Percentiles rank a stretch among this genome's conserved stretches.
These are phyloP conservation scores for Solanum lycopersicoides DNA, from an alignment of 257 asterid species.

Conservation along the genomic window DNA sequence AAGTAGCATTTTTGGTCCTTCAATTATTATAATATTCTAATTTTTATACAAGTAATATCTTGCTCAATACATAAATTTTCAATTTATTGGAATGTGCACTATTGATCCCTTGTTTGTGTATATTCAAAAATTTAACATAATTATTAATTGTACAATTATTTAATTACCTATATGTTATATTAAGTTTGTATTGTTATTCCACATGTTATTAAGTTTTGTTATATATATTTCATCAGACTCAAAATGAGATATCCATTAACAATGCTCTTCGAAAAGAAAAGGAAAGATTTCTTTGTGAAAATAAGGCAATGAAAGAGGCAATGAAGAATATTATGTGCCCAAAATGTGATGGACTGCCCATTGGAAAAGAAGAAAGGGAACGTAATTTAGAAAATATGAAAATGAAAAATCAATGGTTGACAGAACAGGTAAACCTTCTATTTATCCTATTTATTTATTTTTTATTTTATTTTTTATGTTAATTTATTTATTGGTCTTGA, in stretches of 20 bases:
- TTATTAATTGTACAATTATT: neutral
- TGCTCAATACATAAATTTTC: neutral
- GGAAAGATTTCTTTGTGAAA: conserved; percentile 37
- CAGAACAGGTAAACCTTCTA: conserved; percentile 27
- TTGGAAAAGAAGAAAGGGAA: conserved; percentile 28
- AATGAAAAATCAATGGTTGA: conserved; percentile 40
- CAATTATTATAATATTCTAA: neutral
- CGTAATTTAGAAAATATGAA: conserved; percentile 18
- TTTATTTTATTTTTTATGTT: neutral
- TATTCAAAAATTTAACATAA: neutral
- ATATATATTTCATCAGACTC: conserved; percentile 23
- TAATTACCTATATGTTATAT: too few relatives aligned
- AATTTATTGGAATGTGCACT: neutral
- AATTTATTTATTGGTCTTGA: neutral
- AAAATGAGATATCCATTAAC: conserved; percentile 39
- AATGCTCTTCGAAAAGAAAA: conserved; percentile 37
- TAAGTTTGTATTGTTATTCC: neutral
- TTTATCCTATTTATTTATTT: too few relatives aligned
- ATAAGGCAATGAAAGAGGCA: conserved; percentile 42
- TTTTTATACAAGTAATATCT: neutral
- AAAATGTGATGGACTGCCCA: conserved; percentile 23
- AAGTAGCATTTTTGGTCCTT: neutral
- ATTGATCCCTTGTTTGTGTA: neutral
- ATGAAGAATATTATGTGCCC: conserved; percentile 28
- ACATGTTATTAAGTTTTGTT: neutral